Evolutionary conservation across 441 rosid genomes (phyloP).

Genomic region (Hypseocharis bilobata): DNA sequence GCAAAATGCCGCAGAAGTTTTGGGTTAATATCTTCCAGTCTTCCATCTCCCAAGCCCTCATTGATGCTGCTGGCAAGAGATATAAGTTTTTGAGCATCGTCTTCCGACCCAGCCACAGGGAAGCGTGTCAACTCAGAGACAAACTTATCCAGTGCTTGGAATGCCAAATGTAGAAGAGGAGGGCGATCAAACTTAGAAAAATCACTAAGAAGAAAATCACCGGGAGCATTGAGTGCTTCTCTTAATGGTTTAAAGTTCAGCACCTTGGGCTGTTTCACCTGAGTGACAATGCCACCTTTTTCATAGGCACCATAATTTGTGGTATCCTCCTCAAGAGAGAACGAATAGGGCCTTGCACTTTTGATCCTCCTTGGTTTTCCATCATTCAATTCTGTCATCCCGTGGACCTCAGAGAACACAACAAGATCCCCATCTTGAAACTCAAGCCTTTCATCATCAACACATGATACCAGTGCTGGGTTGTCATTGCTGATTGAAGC

Average conservation of each 20-base stretch:
- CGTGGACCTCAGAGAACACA: slow-evolving; percentile 77
- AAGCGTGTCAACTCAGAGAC: slow-evolving; percentile 45
- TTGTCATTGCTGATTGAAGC: slow-evolving; percentile 80
- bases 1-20: slow-evolving; percentile 66
- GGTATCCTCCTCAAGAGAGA: slow-evolving; percentile 71
- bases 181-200: slow-evolving; percentile 84
- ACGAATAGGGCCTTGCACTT: slow-evolving; percentile 70
- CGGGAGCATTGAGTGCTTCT: slow-evolving; percentile 74
- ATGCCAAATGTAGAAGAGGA: slow-evolving; percentile 73
- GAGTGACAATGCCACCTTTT: slow-evolving; percentile 87
- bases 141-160: slow-evolving; percentile 77
- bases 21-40: slow-evolving; percentile 50
- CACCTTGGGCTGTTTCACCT: slow-evolving; percentile 71
- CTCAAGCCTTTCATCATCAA: slow-evolving; percentile 89
- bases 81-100: slow-evolving; percentile 64
- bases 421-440: slow-evolving; percentile 85
- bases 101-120: slow-evolving; percentile 79
- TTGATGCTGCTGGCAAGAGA: slow-evolving; percentile 46
- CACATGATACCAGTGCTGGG: slow-evolving; percentile 66
- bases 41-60: slow-evolving; percentile 48
- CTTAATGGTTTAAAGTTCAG: slow-evolving; percentile 64
- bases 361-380: slow-evolving; percentile 77
- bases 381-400: slow-evolving; percentile 79
- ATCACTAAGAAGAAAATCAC: slow-evolving; percentile 79
- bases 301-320: slow-evolving; percentile 46